Evolutionary conservation across 371 early-diverging fungal species (phyloP), one percentile per base, ranked within the genome.

Genomic region (Mucor plumbeus): DNA sequence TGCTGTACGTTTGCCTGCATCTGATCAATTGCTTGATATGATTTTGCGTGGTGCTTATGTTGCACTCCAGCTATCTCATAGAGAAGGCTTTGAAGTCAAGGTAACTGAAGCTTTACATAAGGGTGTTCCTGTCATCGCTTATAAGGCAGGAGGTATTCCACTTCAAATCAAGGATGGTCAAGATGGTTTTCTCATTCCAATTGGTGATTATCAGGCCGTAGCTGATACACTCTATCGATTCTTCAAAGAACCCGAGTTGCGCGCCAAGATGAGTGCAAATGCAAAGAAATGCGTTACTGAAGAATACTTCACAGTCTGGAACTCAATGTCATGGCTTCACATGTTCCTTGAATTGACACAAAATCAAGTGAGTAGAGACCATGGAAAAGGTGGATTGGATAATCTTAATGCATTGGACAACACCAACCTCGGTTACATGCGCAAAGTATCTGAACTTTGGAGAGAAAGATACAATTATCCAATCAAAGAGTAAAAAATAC

Each of bases 51-150:
- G 89, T 33, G 89, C 94, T 4, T 71, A 85, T 66, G 85, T 91
- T 19, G 89, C 91, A 7, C 75, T 93, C 36, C 96, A 95, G 77
- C 81, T 95, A 9, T 93, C 93, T 2, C 88, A 88, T 44, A 85
- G 93, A 48, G 95, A 95, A 82, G 95, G 95, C 13, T 94, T 94
- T 55, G 95, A 95, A 76, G 88, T 95, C 81, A 95, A 95, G 77
- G 92, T 95, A n/a, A 94, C 95, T 4, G 96, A 95, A 65, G 87
- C 92, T 5, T 79, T 94, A 21, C 75, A 85, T 35, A 94, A 95
- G 71, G 82, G 83, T 41, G 73, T 87, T 7, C 91, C 91, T 5
- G 88, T 91, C 3, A 71, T 93, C 58, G 90, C 89, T 7, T 91
- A 87, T 68, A 15, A 61, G 36, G 84, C 89, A 7, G 95, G 95